These are phyloP conservation scores for Blastobotrys muscicola DNA, from an alignment of 805 yeast genomes.

Conservation along the genomic window DNA sequence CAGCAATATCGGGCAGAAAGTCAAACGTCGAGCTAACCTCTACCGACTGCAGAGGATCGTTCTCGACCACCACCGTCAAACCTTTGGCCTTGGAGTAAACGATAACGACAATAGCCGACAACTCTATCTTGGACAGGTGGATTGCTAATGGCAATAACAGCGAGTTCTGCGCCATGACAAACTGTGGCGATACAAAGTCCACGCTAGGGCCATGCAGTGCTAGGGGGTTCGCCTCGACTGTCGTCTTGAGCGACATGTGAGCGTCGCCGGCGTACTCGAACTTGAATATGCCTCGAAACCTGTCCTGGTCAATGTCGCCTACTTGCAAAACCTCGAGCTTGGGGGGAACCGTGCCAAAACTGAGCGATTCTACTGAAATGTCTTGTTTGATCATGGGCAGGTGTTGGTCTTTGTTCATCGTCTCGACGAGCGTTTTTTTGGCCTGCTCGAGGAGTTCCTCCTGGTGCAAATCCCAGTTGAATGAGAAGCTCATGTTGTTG, in stretches of 20 bases:
- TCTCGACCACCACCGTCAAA: conserved; percentile 22
- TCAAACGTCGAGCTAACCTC: conserved; percentile 24
- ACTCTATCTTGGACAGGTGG: conserved; percentile 12
- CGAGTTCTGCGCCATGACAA: conserved; percentile 17
- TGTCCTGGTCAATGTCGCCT: conserved; percentile 57
- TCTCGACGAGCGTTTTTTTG: conserved; percentile 26
- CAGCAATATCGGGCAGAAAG: conserved; percentile 23
- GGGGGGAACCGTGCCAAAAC: conserved; percentile 70
- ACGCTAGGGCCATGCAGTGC: conserved; percentile 20
- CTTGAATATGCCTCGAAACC: conserved; percentile 54
- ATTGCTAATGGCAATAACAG: conserved; percentile 25
- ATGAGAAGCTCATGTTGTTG: conserved; percentile 39
- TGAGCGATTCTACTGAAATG: conserved; percentile 53
- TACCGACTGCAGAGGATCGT: conserved; percentile 23
- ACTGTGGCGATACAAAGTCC: conserved; percentile 19
- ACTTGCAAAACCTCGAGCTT: conserved; percentile 66
- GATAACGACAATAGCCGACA: conserved; percentile 22
- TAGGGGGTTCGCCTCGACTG: conserved; percentile 68
- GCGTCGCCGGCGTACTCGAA: conserved; percentile 71
- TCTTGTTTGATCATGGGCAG: conserved; percentile 29
- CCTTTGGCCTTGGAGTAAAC: conserved; percentile 23
- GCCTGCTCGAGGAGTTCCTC: conserved; percentile 55
- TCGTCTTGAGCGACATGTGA: conserved; percentile 56
- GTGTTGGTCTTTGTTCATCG: conserved; percentile 24
- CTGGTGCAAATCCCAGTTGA: conserved; percentile 68